Evolutionary conservation across 352 stramenopile genomes (phyloP), one percentile per base, ranked within the genome.

Genomic region (Phytophthora syringae): DNA sequence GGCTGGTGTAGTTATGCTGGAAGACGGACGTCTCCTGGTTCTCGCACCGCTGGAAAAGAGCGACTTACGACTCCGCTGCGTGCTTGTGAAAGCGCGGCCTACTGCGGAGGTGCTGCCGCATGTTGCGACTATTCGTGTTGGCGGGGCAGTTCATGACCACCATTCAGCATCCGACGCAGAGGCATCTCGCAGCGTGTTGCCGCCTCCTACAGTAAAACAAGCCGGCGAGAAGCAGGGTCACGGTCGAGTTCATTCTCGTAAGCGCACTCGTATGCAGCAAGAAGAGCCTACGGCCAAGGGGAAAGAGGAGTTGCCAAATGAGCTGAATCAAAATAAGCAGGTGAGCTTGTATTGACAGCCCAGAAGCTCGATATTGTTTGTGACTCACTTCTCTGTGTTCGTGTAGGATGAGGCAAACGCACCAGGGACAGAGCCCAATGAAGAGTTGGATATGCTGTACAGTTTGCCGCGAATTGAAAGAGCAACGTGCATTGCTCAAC

Each of bases 1-100:
- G 84, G 84, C 84, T 60, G 84, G 84, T 9, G 84, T 91, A 1
- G 80, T 66, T 20, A 61, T 81, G 32, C 69, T 91, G n/a, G 42
- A 52, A 3, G 62, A 74, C 6, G 80, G 75, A 1, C 52, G 67
- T 11, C 53, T 93, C 25, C 67, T 91, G 67, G 56, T 93, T 22
- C 64, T 93, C 20, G 76, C 76, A 18, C 84, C 84, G 6, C 60
- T 91, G 5, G 45, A 67, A 7, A 64, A 78, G 18, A 64, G 69
- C 22, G 63, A 82, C 56, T 60, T 54, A 20, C 69, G 63, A 42
- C 58, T 93, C 10, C 76, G 79, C 15, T 91, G 82, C 48, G 56
- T 90, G 21, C 71, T 84, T 44, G 60, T 90, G 21, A 86, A 85
- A 48, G 67, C 81, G 2, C 77, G 69, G 39, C 25, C 63, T 5